Evolutionary conservation across 2,329 filamentous ascomycete genomes (phyloP), one percentile per base, ranked within the genome.

Genomic region (Laburnicola sp.): DNA sequence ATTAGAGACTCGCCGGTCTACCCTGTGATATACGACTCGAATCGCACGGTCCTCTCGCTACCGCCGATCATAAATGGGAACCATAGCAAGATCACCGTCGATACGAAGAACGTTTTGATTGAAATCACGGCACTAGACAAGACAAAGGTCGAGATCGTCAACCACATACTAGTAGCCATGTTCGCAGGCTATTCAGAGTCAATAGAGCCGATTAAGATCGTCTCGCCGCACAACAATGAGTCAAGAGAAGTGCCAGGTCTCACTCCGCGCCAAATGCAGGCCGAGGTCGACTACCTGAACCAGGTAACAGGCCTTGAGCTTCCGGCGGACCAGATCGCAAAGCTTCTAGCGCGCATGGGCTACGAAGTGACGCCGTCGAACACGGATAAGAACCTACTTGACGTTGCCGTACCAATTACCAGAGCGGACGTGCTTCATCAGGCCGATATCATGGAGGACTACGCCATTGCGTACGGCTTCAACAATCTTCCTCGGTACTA

Each of bases 401-500:
- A 95, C 65, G 86, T 97, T 26, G 82, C 86, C 31, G 84, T 97
- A 23, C 94, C 94, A 6, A 85, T 92, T 28, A 97, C 92, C 40
- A 85, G 94, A 56, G 93, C 94, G 41, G 94, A 99, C 73, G 87
- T 99, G 36, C 85, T 99, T 28, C 94, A 99, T 74, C 89, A 97
- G 70, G 95, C 91, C 65, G 94, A 99, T 71, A 89, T 99, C 62
- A 99, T 99, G 93, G 94, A 99, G 77, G 95, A 99, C 70, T 86
- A 95, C 21, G 94, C 91, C 35, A 94, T 99, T 59, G 91, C 91
- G 46, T 97, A 97, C 73, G 94, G 95, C 59, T 99, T 96, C 83
- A 99, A 99, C 81, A 91, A 89, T 57, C 86, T 99, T 16, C 92
- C 93, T 1, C 87, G 91, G 45, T 86, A 87, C 42, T 91, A 93